Conservation (phyloP, 805 yeast genomes). For the Candida pseudofarinosa region DNA sequence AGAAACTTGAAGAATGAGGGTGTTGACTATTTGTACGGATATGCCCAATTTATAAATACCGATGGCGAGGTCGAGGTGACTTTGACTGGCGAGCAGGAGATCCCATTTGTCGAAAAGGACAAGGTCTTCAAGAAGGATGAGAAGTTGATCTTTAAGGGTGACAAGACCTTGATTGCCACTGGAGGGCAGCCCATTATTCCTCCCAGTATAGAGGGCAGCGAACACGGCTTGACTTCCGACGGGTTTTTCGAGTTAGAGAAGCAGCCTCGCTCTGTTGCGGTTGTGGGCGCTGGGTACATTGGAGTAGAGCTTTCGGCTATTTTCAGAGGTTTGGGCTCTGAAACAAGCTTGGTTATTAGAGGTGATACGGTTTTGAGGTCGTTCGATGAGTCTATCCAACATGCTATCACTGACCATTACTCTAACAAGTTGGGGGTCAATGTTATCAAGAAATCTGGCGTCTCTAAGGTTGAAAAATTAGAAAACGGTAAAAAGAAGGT, state of each 20-base stretch:
- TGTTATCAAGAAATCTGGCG: slow-evolving; percentile 63
- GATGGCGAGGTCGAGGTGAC: slow-evolving; percentile 77
- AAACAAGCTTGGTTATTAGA: slow-evolving; percentile 84
- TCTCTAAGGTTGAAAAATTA: slow-evolving; percentile 30
- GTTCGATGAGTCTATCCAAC: slow-evolving; percentile 79
- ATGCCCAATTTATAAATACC: slow-evolving; percentile 64
- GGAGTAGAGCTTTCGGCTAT: slow-evolving; percentile 96
- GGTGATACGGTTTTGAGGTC: slow-evolving; percentile 86
- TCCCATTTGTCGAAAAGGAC: slow-evolving; percentile 28
- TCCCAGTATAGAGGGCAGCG: slow-evolving; percentile 68
- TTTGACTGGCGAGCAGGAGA: slow-evolving; percentile 38
- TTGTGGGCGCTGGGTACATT: slow-evolving; percentile 98
- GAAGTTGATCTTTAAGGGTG: slow-evolving; percentile 64
- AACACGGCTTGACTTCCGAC: slow-evolving; percentile 81
- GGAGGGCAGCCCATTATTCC: slow-evolving; percentile 87
- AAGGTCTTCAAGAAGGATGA: slow-evolving; percentile 44
- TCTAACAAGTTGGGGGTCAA: slow-evolving; percentile 71
- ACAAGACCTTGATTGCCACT: slow-evolving; percentile 81
- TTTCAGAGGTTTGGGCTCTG: slow-evolving; percentile 81
- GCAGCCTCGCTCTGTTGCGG: slow-evolving; percentile 90
- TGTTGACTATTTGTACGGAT: slow-evolving; percentile 83
- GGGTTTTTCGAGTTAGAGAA: slow-evolving; percentile 78
- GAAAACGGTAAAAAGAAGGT: slow-evolving; percentile 35
- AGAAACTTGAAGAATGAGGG: slow-evolving; percentile 83
- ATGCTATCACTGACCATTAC: slow-evolving; percentile 76